These are phyloP conservation scores for Aspergillus phoenicis DNA, from an alignment of 2,329 filamentous ascomycete genomes.

Conservation along the genomic window DNA sequence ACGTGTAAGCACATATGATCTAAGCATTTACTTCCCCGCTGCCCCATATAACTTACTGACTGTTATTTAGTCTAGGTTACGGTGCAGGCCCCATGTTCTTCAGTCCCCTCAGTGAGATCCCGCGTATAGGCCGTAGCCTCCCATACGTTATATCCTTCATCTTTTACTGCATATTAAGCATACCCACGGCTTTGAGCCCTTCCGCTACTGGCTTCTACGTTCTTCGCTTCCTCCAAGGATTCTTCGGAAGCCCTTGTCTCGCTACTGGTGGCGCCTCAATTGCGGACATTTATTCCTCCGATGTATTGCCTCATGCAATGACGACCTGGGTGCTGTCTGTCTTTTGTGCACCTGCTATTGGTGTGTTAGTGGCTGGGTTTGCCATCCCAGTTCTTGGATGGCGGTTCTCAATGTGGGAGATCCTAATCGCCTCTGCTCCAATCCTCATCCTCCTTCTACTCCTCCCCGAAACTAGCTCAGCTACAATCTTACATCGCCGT, in stretches of 20 bases:
- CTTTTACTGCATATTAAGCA: constrained; percentile 60
- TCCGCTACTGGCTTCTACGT: constrained; percentile 51
- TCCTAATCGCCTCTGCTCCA: constrained; percentile 15
- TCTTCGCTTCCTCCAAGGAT: constrained; percentile 58
- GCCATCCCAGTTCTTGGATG: constrained; percentile 56
- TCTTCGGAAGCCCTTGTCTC: constrained; percentile 45
- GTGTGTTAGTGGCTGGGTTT: constrained; percentile 60
- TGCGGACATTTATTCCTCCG: constrained; percentile 41
- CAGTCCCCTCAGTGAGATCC: constrained; percentile 68
- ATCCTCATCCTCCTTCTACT: background rate
- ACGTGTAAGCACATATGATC: constrained; percentile 40
- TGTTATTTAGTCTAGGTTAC: constrained; percentile 54
- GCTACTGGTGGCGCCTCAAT: constrained; percentile 31
- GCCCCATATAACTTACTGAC: too few relatives aligned
- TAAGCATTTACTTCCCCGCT: too few relatives aligned
- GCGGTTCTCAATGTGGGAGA: constrained; percentile 50
- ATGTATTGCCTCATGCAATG: constrained; percentile 42
- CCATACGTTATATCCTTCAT: constrained; percentile 53
- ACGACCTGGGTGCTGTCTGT: constrained; percentile 56
- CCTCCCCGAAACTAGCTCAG: too few relatives aligned
- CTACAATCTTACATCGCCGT: too few relatives aligned
- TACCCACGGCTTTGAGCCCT: constrained; percentile 48
- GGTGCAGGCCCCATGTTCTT: constrained; percentile 64
- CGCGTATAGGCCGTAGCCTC: constrained; percentile 55
- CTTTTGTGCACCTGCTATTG: constrained; percentile 57